Evolutionary conservation across 495 filamentous ascomycete genomes (phyloP).

Genomic region (Symbiotaphrina buchneri): DNA sequence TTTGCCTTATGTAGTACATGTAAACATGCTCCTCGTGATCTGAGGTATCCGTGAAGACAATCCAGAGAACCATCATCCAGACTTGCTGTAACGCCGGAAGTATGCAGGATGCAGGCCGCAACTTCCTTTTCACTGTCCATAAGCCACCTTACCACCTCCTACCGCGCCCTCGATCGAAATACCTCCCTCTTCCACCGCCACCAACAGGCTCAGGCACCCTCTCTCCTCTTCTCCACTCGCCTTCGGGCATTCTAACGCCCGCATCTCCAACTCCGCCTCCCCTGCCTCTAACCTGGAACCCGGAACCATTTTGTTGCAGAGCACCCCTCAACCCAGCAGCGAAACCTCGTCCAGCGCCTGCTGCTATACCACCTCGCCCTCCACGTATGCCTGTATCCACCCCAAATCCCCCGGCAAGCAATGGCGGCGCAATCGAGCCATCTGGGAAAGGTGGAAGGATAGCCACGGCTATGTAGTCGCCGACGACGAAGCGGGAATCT

Average conservation of each 20-base stretch:
- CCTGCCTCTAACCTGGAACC: conserved; percentile 4
- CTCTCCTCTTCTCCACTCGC: conserved; percentile 17
- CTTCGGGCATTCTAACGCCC: conserved; percentile 11
- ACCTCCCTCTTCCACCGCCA: too few species aligned
- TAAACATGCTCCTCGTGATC: too few species aligned
- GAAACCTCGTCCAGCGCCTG: conserved; percentile 21
- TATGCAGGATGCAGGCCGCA: too few species aligned
- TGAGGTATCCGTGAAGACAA: too few species aligned
- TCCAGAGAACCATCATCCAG: too few species aligned
- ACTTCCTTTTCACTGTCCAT: too few species aligned
- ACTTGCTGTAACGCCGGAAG: too few species aligned
- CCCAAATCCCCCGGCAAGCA: conserved; percentile 14
- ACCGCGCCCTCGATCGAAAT: too few species aligned
- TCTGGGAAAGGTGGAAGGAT: conserved; percentile 53
- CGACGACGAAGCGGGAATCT: conserved; percentile 63
- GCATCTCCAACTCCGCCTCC: conserved; percentile 14
- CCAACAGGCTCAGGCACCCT: conserved; percentile 13
- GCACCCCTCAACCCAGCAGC: conserved; percentile 15
- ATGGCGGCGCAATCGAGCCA: conserved; percentile 46
- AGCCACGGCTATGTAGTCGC: conserved; percentile 68
- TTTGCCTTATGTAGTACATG: too few species aligned
- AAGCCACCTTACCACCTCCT: too few species aligned
- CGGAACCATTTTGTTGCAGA: conserved; percentile 10
- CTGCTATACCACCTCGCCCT: conserved; percentile 7
- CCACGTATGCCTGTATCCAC: conserved; percentile 8